Evolutionary conservation across 1,284 basidiomycete genomes (phyloP).

Genomic region (Naganishia albida): DNA sequence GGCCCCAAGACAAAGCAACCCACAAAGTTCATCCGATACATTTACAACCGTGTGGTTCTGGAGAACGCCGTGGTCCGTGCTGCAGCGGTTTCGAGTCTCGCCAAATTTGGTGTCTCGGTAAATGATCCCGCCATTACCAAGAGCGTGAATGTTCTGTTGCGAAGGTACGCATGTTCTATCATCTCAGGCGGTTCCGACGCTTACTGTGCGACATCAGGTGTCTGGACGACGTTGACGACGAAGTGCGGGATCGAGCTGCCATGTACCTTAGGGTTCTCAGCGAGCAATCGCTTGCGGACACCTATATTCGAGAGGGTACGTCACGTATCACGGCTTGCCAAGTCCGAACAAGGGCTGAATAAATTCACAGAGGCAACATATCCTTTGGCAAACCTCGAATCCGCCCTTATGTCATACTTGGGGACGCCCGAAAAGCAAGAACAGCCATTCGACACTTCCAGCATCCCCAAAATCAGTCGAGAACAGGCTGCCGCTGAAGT

Average conservation of each 20-base stretch:
- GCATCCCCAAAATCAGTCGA: slow-evolving; percentile 86
- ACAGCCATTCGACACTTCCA: slow-evolving; percentile 74
- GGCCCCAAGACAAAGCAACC: slow-evolving; percentile 94
- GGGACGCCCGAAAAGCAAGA: slow-evolving; percentile 70
- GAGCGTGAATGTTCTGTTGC: slow-evolving; percentile 83
- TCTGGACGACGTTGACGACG: slow-evolving; percentile 97
- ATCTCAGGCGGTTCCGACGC: neutral
- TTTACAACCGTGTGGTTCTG: slow-evolving; percentile 98
- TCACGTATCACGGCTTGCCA: slow-evolving; percentile 11
- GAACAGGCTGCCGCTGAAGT: slow-evolving; percentile 82
- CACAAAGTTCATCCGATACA: slow-evolving; percentile 98
- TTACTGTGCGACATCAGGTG: slow-evolving; percentile 62
- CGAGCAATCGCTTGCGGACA: slow-evolving; percentile 75
- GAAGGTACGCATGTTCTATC: slow-evolving; percentile 59
- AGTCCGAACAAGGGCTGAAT: slow-evolving; percentile 14
- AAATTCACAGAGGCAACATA: slow-evolving; percentile 75
- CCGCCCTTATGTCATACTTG: slow-evolving; percentile 84
- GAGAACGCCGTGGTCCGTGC: slow-evolving; percentile 98
- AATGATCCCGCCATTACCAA: slow-evolving; percentile 74
- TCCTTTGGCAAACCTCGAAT: slow-evolving; percentile 80
- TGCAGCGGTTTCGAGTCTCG: slow-evolving; percentile 89
- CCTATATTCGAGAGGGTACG: slow-evolving; percentile 87
- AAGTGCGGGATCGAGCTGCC: slow-evolving; percentile 96
- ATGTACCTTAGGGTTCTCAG: slow-evolving; percentile 86
- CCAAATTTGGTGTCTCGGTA: slow-evolving; percentile 93